phyloP scores from a whole-genome alignment of 2,329 filamentous ascomycete genomes.

The Aspergillus proliferans region DNA sequence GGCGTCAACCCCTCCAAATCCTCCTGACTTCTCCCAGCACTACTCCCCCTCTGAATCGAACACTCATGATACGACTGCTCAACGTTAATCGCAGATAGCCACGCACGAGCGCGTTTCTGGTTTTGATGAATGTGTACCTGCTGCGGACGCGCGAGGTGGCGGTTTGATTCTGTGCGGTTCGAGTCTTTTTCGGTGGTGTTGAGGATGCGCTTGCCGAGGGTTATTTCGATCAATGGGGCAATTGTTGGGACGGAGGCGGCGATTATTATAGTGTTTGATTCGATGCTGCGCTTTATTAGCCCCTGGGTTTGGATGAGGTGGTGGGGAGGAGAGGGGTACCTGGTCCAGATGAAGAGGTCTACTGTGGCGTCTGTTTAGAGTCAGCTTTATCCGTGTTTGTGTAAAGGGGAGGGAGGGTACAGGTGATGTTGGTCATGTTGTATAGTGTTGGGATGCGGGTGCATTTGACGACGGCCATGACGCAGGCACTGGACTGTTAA shows the following conservation, averaged over 20 bases:
- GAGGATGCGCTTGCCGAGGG: background rate
- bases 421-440: background rate
- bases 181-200: background rate
- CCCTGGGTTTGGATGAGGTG: background rate
- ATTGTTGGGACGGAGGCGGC: background rate
- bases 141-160: no score
- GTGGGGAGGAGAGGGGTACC: background rate
- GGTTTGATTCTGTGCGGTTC: background rate
- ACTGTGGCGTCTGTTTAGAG: background rate
- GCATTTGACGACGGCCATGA: background rate
- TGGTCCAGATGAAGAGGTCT: background rate
- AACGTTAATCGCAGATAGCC: background rate
- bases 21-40: background rate
- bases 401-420: background rate
- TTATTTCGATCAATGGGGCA: background rate
- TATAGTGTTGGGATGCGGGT: background rate
- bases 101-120: background rate
- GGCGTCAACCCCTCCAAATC: background rate
- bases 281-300: background rate
- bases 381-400: no score
- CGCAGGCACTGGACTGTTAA: background rate
- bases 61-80: background rate
- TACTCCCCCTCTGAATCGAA: background rate
- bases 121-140: background rate
- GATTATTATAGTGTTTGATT: background rate